Evolutionary conservation across 495 filamentous ascomycete genomes (phyloP).

Genomic region (Pseudoneurospora amorphoporcata): DNA sequence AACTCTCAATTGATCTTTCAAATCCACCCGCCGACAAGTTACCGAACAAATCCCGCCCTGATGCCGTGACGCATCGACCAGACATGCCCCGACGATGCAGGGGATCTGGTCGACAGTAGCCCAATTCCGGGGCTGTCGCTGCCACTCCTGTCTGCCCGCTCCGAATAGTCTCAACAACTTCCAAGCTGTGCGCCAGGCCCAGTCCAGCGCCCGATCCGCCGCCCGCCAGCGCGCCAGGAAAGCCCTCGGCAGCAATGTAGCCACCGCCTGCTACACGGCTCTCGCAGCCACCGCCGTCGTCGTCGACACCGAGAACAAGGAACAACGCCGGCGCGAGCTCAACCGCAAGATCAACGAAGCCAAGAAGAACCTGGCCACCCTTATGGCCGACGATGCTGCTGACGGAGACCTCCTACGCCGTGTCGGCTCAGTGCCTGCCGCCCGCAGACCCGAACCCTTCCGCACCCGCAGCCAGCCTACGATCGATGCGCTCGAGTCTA

Average conservation of each 20-base stretch:
- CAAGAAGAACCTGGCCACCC: slow-evolving; percentile 5
- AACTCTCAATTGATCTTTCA: neutral
- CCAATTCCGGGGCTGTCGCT: slow-evolving; percentile 53
- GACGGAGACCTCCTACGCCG: slow-evolving; percentile 13
- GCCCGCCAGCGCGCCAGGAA: slow-evolving; percentile 36
- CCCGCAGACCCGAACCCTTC: neutral
- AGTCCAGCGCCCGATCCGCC: neutral
- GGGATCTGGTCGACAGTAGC: slow-evolving; percentile 60
- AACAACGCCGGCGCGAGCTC: slow-evolving; percentile 50
- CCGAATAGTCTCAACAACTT: slow-evolving; percentile 31
- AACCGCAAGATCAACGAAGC: slow-evolving; percentile 45
- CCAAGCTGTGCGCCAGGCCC: slow-evolving; percentile 42
- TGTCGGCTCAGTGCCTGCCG: neutral
- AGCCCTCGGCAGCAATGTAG: slow-evolving; percentile 48
- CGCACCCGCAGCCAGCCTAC: neutral
- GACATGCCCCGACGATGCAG: slow-evolving; percentile 50
- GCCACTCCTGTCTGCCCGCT: slow-evolving; percentile 50
- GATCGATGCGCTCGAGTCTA: neutral
- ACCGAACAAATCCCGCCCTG: neutral
- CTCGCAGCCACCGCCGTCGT: slow-evolving; percentile 64
- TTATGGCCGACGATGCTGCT: slow-evolving; percentile 8
- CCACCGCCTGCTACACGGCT: slow-evolving; percentile 61
- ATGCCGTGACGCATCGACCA: neutral
- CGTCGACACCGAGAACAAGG: slow-evolving; percentile 53
- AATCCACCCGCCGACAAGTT: neutral